Evolutionary conservation across 352 stramenopile species (phyloP).

Genomic region (Pythium phragmitis): DNA sequence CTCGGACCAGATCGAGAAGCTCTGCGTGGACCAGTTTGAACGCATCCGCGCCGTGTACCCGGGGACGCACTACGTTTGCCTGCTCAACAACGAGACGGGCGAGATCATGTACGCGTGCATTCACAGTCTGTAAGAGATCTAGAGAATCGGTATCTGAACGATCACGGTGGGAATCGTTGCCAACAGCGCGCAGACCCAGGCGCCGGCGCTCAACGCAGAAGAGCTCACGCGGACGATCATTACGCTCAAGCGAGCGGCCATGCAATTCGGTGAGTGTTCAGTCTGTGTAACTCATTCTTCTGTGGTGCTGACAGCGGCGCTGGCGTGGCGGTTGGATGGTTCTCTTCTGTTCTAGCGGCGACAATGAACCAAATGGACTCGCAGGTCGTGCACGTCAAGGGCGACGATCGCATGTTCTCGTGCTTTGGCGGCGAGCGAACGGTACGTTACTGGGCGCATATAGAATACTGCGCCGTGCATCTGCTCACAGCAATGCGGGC

Average conservation of each 20-base stretch:
- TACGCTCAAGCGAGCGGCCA: slow-evolving; percentile 71
- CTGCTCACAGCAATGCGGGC: not conserved
- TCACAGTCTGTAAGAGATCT: not conserved
- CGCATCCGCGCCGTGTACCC: slow-evolving; percentile 70
- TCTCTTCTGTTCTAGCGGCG: slow-evolving; percentile 36
- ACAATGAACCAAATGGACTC: slow-evolving; percentile 84
- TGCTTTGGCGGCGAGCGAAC: slow-evolving; percentile 76
- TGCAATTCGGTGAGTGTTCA: slow-evolving; percentile 66
- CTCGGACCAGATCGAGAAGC: slow-evolving; percentile 45
- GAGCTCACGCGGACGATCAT: slow-evolving; percentile 79
- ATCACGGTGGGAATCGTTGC: not conserved
- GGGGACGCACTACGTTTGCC: slow-evolving; percentile 77
- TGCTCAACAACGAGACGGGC: slow-evolving; percentile 70
- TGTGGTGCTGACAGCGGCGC: not conserved
- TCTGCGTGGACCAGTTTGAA: slow-evolving; percentile 78
- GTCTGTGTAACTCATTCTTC: not conserved
- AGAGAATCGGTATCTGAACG: not conserved
- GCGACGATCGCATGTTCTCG: slow-evolving; percentile 83
- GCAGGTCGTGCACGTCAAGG: slow-evolving; percentile 81
- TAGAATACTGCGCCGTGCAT: not conserved
- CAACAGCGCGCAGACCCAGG: slow-evolving; percentile 66
- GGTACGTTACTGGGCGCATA: slow-evolving; percentile 31
- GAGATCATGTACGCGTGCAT: slow-evolving; percentile 68
- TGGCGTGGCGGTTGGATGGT: not conserved
- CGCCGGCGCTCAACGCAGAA: slow-evolving; percentile 62